These are phyloP conservation scores for Sarcodon sp. DNA, from an alignment of 768 basidiomycete species.

Conservation along the genomic window DNA sequence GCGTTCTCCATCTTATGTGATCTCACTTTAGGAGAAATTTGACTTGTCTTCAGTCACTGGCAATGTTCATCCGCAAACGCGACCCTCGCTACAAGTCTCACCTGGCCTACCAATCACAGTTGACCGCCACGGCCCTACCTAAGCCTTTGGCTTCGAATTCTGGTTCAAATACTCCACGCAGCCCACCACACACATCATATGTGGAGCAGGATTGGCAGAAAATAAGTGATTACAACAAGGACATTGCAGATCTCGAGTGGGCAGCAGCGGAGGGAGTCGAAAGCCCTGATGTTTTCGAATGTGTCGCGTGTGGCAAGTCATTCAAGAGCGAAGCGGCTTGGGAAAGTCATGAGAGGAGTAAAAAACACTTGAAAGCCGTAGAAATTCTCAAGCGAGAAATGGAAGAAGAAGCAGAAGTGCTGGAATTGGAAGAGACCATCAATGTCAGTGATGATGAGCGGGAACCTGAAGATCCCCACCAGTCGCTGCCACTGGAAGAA, in stretches of 20 bases:
- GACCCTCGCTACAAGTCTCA: slow-evolving; percentile 79
- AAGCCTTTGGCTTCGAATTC: slow-evolving; percentile 7
- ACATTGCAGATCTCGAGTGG: slow-evolving; percentile 63
- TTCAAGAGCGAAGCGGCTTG: slow-evolving; percentile 91
- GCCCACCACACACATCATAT: slow-evolving; percentile 30
- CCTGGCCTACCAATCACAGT: slow-evolving; percentile 32
- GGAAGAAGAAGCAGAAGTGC: slow-evolving; percentile 54
- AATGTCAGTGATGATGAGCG: slow-evolving; percentile 8
- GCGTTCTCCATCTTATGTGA: slow-evolving; percentile 10
- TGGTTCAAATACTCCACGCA: slow-evolving; percentile 2
- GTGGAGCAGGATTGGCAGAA: slow-evolving; percentile 91
- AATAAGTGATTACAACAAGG: slow-evolving; percentile 23
- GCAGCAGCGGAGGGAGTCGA: slow-evolving; percentile 50
- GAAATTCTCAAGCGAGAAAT: slow-evolving; percentile 69
- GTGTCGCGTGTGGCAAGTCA: slow-evolving; percentile 84
- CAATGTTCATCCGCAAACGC: slow-evolving; percentile 68
- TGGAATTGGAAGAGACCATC: slow-evolving; percentile 37
- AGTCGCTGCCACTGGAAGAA: background rate
- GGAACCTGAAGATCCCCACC: background rate
- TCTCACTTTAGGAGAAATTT: background rate
- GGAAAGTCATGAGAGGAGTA: slow-evolving; percentile 92
- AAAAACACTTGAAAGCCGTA: slow-evolving; percentile 85
- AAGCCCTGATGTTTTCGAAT: slow-evolving; percentile 80
- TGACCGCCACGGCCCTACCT: slow-evolving; percentile 14
- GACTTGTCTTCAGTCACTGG: slow-evolving; percentile 39